Evolutionary conservation across 2,329 filamentous ascomycete species (phyloP).

Genomic region (Pezizomycotina sp.): DNA sequence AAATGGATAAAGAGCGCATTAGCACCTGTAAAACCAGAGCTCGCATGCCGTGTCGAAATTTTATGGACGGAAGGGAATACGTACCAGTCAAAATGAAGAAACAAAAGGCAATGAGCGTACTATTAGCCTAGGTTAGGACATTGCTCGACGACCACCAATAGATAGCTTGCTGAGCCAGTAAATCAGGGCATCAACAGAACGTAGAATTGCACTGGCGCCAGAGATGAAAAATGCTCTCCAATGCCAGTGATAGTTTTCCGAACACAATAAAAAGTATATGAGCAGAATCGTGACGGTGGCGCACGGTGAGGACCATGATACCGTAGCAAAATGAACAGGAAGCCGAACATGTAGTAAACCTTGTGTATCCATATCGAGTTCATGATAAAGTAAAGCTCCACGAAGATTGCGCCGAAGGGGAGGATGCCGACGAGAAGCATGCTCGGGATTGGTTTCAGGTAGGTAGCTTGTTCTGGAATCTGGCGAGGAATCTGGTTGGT

Average conservation of each 20-base stretch:
- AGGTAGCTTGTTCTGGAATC: slow-evolving; percentile 69
- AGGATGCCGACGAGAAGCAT: slow-evolving; percentile 84
- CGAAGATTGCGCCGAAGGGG: slow-evolving; percentile 91
- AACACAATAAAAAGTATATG: slow-evolving; percentile 90
- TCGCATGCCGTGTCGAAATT: neutral
- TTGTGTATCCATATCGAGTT: slow-evolving; percentile 96
- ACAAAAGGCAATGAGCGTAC: slow-evolving; percentile 68
- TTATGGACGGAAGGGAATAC: slow-evolving; percentile 28
- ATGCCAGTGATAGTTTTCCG: slow-evolving; percentile 98
- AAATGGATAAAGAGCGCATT: too few species aligned
- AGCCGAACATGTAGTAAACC: slow-evolving; percentile 99
- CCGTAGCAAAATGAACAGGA: slow-evolving; percentile 95
- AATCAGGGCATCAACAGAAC: slow-evolving; percentile 77
- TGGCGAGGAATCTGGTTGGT: slow-evolving; percentile 97
- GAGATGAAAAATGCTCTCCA: slow-evolving; percentile 89
- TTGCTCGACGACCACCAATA: slow-evolving; percentile 72
- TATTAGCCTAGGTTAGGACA: slow-evolving; percentile 88
- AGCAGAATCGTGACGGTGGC: slow-evolving; percentile 83
- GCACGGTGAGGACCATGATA: slow-evolving; percentile 71
- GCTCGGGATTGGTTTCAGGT: slow-evolving; percentile 71
- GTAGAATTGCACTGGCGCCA: slow-evolving; percentile 77
- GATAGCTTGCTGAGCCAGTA: slow-evolving; percentile 83
- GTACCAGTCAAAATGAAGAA: slow-evolving; percentile 89
- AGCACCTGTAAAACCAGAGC: slow-evolving; percentile 1
- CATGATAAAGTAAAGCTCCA: slow-evolving; percentile 99